phyloP scores from a whole-genome alignment of 164 flowering plant species.

The Stephania japonica region DNA sequence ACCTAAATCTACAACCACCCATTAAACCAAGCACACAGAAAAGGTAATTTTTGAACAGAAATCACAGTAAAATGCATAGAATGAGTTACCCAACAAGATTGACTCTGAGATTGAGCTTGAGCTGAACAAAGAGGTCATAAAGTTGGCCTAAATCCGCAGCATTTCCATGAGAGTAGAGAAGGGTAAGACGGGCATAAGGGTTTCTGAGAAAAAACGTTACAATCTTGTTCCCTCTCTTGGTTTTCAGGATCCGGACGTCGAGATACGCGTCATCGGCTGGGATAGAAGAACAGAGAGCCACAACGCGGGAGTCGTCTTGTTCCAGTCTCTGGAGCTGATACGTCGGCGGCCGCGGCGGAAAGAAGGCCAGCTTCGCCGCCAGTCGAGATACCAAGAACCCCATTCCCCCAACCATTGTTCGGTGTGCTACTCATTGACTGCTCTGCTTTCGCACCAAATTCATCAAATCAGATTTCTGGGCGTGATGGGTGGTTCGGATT shows the following conservation, averaged over 20 bases:
- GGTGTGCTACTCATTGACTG: conserved; percentile 35
- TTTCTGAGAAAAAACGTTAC: conserved; percentile 74
- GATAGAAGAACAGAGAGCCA: conserved; percentile 25
- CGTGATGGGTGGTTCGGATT: too few species aligned
- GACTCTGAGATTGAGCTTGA: conserved; percentile 85
- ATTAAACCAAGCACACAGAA: neutral
- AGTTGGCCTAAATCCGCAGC: conserved; percentile 97
- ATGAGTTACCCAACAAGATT: conserved; percentile 78
- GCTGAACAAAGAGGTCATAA: conserved; percentile 88
- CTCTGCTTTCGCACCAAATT: conserved; percentile 15
- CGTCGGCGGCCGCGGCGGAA: conserved; percentile 83
- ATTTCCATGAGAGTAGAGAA: conserved; percentile 94
- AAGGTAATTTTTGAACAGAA: neutral
- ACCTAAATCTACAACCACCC: neutral
- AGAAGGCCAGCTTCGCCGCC: conserved; percentile 85
- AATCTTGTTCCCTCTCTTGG: conserved; percentile 78
- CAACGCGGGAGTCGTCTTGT: conserved; percentile 45
- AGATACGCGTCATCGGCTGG: conserved; percentile 47
- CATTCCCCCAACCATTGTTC: conserved; percentile 36
- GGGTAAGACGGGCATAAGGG: conserved; percentile 78
- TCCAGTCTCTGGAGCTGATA: conserved; percentile 53
- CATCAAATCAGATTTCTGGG: conserved; percentile 5
- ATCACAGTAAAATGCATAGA: neutral
- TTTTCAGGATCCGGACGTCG: conserved; percentile 60
- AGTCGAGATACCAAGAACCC: conserved; percentile 65